Conservation (phyloP, 2,329 filamentous ascomycete genomes). For the Apiospora marii region DNA sequence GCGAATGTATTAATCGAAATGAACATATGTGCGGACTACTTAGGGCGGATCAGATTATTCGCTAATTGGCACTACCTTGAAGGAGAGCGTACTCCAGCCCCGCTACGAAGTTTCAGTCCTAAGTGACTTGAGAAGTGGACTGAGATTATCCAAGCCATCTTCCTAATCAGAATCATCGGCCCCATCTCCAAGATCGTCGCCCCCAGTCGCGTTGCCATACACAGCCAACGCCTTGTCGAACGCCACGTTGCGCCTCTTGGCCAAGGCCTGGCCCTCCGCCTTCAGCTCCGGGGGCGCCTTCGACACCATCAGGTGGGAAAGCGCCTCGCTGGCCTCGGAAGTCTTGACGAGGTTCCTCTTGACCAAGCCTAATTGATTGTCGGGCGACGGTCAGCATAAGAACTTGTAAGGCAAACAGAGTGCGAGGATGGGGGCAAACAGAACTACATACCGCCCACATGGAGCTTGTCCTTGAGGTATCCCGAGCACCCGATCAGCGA, state of each 20-base stretch:
- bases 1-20: background rate
- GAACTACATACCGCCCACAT: background rate
- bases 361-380: background rate
- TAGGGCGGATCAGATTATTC: background rate
- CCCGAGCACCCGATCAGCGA: background rate
- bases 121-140: background rate
- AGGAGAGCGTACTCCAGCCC: background rate
- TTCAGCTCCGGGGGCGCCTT: conserved; percentile 18
- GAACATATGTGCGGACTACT: background rate
- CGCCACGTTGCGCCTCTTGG: background rate
- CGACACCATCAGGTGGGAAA: conserved; percentile 16
- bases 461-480: conserved; percentile 16
- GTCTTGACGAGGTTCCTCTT: conserved; percentile 16
- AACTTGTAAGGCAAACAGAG: background rate
- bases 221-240: conserved; percentile 15
- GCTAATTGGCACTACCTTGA: background rate
- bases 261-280: conserved; percentile 6
- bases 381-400: background rate
- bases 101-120: background rate
- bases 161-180: conserved; percentile 1
- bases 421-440: background rate
- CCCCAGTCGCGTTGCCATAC: conserved; percentile 8
- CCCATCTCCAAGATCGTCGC: background rate
- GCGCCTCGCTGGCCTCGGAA: background rate
- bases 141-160: background rate